Percentiles rank a stretch among this genome's conserved stretches.
Evolutionary conservation across 345 rosid genomes (phyloP).

Genomic region (Physaria fendleri): DNA sequence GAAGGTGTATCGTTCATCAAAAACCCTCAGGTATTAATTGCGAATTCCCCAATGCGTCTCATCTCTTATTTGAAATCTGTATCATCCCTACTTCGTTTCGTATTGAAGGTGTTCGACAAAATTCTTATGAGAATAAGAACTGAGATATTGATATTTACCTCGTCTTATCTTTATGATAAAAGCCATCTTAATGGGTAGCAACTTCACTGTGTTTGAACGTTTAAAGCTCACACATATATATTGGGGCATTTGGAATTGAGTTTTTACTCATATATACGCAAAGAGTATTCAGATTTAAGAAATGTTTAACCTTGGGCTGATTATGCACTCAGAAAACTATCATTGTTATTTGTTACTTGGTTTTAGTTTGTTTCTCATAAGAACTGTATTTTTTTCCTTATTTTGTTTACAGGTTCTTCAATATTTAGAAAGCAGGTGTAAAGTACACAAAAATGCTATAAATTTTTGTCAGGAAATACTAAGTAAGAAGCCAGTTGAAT

Average conservation of each 20-base stretch:
- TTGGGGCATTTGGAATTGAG: not conserved
- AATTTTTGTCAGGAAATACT: conserved; percentile 61
- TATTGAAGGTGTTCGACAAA: conserved; percentile 38
- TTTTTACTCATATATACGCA: not conserved
- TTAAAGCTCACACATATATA: not conserved
- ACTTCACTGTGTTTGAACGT: not conserved
- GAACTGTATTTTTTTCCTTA: not conserved
- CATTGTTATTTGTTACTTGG: not conserved
- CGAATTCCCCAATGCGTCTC: not conserved
- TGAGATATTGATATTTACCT: not conserved
- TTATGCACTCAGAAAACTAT: not conserved
- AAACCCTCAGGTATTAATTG: conserved; percentile 42
- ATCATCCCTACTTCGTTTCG: conserved; percentile 8
- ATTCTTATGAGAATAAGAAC: conserved; percentile 2
- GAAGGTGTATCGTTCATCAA: conserved; percentile 32
- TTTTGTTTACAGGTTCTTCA: conserved; percentile 34
- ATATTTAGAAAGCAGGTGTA: conserved; percentile 64
- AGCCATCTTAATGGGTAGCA: not conserved
- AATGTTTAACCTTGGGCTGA: not conserved
- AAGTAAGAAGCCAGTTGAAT: conserved; percentile 56
- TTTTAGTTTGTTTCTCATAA: not conserved
- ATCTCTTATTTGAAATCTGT: not conserved
- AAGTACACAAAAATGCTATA: conserved; percentile 64
- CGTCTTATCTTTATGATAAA: too few relatives aligned
- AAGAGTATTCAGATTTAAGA: not conserved